phyloP scores from a whole-genome alignment of 192 early-diverging fungal species.

The Thoreauomyces humboldtii region DNA sequence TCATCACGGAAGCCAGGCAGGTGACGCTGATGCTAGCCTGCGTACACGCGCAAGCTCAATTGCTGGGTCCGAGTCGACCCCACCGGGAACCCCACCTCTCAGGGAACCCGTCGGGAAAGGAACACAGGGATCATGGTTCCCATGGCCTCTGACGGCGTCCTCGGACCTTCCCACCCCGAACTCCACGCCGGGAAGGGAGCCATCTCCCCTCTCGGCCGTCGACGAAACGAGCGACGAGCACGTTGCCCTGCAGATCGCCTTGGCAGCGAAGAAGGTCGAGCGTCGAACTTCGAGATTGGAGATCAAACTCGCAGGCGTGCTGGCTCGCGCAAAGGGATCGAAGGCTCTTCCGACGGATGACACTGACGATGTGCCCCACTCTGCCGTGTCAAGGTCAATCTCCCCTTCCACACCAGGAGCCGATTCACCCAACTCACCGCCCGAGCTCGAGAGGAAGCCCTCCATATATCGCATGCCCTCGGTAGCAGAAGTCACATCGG shows the following conservation, averaged over 20 bases:
- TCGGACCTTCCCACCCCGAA: no score
- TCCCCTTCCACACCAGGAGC: background rate
- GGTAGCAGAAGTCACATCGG: background rate
- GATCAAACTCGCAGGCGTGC: conserved; percentile 12
- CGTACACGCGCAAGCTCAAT: background rate
- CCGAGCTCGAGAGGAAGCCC: background rate
- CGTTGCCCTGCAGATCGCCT: no score
- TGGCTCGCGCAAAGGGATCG: conserved; percentile 6
- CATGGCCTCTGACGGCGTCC: conserved; percentile 9
- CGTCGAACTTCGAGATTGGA: conserved; percentile 15
- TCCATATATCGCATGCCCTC: background rate
- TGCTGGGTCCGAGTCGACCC: conserved; percentile 1
- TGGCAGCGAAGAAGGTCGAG: no score
- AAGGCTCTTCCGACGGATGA: conserved; percentile 9
- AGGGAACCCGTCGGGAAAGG: conserved; percentile 12
- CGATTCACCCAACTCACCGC: background rate
- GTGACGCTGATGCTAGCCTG: background rate
- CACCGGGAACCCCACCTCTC: conserved; percentile 18
- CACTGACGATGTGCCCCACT: background rate
- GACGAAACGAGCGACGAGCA: no score
- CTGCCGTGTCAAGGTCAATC: background rate
- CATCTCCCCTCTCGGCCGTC: no score
- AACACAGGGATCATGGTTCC: conserved; percentile 16
- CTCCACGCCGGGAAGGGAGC: no score
- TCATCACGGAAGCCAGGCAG: background rate